Percentiles rank a stretch among this genome's conserved stretches.
phyloP scores from a whole-genome alignment of 2,329 filamentous ascomycete species.

The Phoma sp. region DNA sequence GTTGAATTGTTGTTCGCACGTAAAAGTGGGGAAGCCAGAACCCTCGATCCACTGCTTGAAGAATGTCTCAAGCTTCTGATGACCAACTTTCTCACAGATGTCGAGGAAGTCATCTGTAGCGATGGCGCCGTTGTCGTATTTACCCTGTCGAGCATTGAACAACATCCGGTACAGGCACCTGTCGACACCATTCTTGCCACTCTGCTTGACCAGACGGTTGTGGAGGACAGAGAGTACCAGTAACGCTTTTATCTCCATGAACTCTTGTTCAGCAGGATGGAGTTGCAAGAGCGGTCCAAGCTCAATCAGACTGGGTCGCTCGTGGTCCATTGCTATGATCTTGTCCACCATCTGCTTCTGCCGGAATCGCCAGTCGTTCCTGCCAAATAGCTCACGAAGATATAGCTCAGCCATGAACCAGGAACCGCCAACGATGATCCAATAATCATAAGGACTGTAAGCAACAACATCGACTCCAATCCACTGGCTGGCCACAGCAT shows the following conservation, averaged over 20 bases:
- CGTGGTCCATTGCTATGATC: slow-evolving; percentile 81
- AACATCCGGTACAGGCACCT: slow-evolving; percentile 87
- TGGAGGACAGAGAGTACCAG: slow-evolving; percentile 94
- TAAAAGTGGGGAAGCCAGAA: slow-evolving; percentile 86
- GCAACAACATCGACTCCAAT: slow-evolving; percentile 92
- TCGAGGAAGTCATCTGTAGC: slow-evolving; percentile 80
- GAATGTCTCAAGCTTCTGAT: slow-evolving; percentile 86
- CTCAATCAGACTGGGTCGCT: slow-evolving; percentile 81
- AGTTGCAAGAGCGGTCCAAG: slow-evolving; percentile 80
- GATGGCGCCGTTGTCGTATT: slow-evolving; percentile 73
- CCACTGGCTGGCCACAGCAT: slow-evolving; percentile 90
- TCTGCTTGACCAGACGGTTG: slow-evolving; percentile 86
- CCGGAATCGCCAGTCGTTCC: slow-evolving; percentile 91
- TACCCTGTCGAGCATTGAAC: slow-evolving; percentile 83
- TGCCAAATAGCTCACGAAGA: slow-evolving; percentile 87
- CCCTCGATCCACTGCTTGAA: slow-evolving; percentile 93
- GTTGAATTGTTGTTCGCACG: slow-evolving; percentile 89
- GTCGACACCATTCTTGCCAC: slow-evolving; percentile 81
- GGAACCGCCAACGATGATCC: slow-evolving; percentile 88
- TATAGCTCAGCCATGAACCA: slow-evolving; percentile 96
- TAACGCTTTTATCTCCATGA: slow-evolving; percentile 88
- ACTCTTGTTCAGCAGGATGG: slow-evolving; percentile 85
- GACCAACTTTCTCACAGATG: slow-evolving; percentile 86
- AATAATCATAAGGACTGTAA: slow-evolving; percentile 79
- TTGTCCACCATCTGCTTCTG: slow-evolving; percentile 85